Conservation (phyloP, 306 rosid genomes). For the Spatholobus suberectus region DNA sequence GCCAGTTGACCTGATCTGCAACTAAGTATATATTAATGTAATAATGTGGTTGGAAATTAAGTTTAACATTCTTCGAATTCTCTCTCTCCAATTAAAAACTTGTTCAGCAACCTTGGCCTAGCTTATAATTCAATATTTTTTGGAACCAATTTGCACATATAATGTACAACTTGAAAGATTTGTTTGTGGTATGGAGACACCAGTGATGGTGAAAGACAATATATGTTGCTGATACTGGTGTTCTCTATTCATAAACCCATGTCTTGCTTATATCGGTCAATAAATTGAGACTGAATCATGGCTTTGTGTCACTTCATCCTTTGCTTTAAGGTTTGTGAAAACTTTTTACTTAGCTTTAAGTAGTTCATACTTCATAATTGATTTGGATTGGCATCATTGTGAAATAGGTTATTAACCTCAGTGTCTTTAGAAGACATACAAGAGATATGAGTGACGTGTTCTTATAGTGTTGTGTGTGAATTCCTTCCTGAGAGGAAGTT, state of each 20-base stretch:
- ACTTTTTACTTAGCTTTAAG: not conserved
- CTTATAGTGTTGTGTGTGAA: not conserved
- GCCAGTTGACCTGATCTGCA: not conserved
- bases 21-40: not conserved
- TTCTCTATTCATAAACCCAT: conserved; percentile 22
- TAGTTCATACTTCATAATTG: not conserved
- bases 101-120: not conserved
- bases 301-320: not conserved
- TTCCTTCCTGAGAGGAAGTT: conserved; percentile 24
- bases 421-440: not conserved
- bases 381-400: not conserved
- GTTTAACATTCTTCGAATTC: conserved; percentile 1
- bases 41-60: not conserved
- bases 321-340: not conserved
- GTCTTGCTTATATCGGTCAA: not conserved
- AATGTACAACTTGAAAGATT: not conserved
- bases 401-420: conserved; percentile 16
- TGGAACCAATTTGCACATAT: not conserved
- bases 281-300: not conserved
- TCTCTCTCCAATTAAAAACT: not conserved
- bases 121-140: conserved; percentile 1
- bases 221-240: conserved; percentile 16
- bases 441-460: conserved; percentile 13
- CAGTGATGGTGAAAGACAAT: not conserved
- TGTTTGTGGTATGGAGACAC: not conserved